A percentile compares a stretch with the other conserved stretches of the same genome.
These are phyloP conservation scores for Delonix regia DNA, from an alignment of 306 rosid genomes.

Conservation along the genomic window DNA sequence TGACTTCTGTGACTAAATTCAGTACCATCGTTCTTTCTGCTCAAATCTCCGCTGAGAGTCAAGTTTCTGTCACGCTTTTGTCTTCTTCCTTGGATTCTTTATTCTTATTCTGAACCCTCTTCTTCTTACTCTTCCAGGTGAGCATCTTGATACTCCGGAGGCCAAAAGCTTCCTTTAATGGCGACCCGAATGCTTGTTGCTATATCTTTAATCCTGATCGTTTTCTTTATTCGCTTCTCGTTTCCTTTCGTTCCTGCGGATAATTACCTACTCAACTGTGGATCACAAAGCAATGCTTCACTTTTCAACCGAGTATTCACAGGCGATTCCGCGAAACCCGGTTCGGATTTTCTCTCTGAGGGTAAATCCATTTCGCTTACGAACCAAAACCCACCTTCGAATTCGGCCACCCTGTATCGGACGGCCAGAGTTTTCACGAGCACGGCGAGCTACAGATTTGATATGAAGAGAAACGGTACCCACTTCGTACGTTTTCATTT, in stretches of 20 bases:
- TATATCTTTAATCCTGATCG: conserved; percentile 31
- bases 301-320: conserved; percentile 58
- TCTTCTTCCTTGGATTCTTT: conserved; percentile 31
- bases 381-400: conserved; percentile 57
- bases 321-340: conserved; percentile 55
- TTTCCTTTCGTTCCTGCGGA: conserved; percentile 71
- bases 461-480: conserved; percentile 65
- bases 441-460: conserved; percentile 62
- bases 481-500: conserved; percentile 90
- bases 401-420: conserved; percentile 51
- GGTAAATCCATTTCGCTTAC: conserved; percentile 54
- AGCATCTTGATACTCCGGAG: neutral
- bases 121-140: neutral
- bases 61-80: conserved; percentile 30
- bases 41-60: conserved; percentile 29
- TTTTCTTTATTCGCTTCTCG: conserved; percentile 42
- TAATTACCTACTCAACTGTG: conserved; percentile 79
- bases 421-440: conserved; percentile 82
- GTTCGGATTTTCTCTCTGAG: conserved; percentile 52
- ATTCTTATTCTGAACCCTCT: neutral
- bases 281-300: conserved; percentile 64
- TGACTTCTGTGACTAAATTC: conserved; percentile 38
- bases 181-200: conserved; percentile 31
- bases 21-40: conserved; percentile 9
- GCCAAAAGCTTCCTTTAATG: conserved; percentile 49